A percentile compares a stretch with the other conserved stretches of the same genome.
Conservation (phyloP, 768 basidiomycete genomes). For the Russula foetens region DNA sequence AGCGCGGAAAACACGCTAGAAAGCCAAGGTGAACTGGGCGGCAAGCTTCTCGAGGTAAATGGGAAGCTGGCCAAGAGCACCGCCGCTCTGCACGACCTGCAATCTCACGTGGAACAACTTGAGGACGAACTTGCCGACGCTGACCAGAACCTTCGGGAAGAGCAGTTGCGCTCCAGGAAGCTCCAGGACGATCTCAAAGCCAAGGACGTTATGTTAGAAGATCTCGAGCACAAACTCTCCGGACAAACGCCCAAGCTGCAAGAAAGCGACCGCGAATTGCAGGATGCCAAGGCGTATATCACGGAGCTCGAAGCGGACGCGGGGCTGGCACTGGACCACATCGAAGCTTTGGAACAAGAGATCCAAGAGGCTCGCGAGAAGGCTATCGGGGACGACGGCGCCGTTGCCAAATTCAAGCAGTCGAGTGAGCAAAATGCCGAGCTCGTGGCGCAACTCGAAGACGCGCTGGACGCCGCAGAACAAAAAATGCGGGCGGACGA, state of each 20-base stretch:
- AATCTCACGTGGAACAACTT: slow-evolving; percentile 48
- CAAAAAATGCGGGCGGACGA: slow-evolving; percentile 59
- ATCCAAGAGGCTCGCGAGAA: slow-evolving; percentile 40
- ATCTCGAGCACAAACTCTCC: slow-evolving; percentile 21
- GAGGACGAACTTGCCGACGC: slow-evolving; percentile 52
- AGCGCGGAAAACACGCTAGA: slow-evolving; percentile 60
- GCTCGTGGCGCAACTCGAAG: slow-evolving; percentile 60
- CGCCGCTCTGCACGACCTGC: slow-evolving; percentile 52
- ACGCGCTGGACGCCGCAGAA: slow-evolving; percentile 68
- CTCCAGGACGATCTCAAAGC: slow-evolving; percentile 33
- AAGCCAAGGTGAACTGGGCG: slow-evolving; percentile 58
- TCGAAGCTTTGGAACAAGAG: slow-evolving; percentile 50
- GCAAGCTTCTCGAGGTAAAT: slow-evolving; percentile 58
- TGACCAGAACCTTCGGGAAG: slow-evolving; percentile 44
- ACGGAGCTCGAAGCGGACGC: slow-evolving; percentile 57
- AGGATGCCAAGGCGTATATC: slow-evolving; percentile 40
- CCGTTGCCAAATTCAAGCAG: slow-evolving; percentile 28
- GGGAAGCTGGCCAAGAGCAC: slow-evolving; percentile 47
- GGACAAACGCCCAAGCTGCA: slow-evolving; percentile 19
- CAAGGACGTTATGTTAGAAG: slow-evolving; percentile 24
- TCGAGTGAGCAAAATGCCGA: slow-evolving; percentile 44
- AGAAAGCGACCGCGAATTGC: slow-evolving; percentile 26
- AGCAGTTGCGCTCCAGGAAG: slow-evolving; percentile 35
- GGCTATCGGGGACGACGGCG: slow-evolving; percentile 35
- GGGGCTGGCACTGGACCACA: slow-evolving; percentile 40